Conservation (phyloP, 2,329 filamentous ascomycete species). For the Juglanconis juglandina region DNA sequence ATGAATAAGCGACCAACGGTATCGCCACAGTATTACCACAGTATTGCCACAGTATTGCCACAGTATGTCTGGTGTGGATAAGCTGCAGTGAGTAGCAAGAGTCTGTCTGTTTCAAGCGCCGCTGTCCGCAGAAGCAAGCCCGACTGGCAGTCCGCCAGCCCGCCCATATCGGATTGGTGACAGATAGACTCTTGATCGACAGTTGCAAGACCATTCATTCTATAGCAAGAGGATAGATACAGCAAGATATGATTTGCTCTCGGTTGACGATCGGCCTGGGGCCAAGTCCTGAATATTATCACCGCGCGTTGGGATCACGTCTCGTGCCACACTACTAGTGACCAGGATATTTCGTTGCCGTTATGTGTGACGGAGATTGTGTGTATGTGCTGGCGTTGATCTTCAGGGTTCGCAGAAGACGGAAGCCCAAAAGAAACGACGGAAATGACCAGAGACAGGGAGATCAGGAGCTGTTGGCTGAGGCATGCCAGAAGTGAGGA, state of each 20-base stretch:
- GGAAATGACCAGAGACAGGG: not conserved
- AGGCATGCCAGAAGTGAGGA: not conserved
- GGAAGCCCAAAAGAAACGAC: not conserved
- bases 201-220: constrained; percentile 1
- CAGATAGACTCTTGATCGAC: constrained; percentile 7
- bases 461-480: not conserved
- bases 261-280: not conserved
- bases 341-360: not conserved
- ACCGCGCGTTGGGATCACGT: no score
- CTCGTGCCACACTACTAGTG: not conserved
- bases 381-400: not conserved
- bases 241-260: not conserved
- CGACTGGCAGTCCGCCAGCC: no score
- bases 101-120: not conserved
- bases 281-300: not conserved
- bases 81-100: no score
- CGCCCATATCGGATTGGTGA: not conserved
- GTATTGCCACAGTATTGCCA: no score
- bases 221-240: not conserved
- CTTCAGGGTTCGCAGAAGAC: not conserved
- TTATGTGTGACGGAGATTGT: not conserved
- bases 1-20: no score
- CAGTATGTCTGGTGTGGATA: no score
- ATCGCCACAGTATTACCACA: no score
- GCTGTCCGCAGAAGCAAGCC: not conserved